These are phyloP conservation scores for Petasospora fabianii DNA, from an alignment of 1,139 yeast species.

Conservation along the genomic window DNA sequence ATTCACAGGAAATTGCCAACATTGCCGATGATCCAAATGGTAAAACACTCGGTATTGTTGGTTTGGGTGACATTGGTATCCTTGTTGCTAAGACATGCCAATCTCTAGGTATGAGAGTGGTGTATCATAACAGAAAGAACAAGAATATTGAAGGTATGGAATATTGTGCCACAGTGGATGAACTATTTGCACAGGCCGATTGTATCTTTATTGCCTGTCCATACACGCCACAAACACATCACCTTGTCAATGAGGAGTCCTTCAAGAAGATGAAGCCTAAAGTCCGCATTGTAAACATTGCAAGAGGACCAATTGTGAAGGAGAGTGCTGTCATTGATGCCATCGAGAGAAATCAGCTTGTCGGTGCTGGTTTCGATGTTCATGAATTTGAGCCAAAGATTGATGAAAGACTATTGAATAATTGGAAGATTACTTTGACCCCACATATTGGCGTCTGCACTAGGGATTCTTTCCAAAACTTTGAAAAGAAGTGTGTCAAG, in stretches of 20 bases:
- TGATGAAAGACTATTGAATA: slow-evolving; percentile 29
- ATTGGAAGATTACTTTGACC: slow-evolving; percentile 34
- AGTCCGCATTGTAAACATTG: slow-evolving; percentile 37
- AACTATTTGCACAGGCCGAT: slow-evolving; percentile 32
- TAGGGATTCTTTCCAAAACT: slow-evolving; percentile 32
- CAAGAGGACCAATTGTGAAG: slow-evolving; percentile 38
- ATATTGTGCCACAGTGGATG: slow-evolving; percentile 30
- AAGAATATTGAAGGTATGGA: slow-evolving; percentile 28
- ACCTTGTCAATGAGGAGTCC: slow-evolving; percentile 31
- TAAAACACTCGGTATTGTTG: slow-evolving; percentile 35
- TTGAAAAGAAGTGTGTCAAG: slow-evolving; percentile 34
- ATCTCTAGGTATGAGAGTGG: slow-evolving; percentile 35
- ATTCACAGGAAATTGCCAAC: slow-evolving; percentile 28
- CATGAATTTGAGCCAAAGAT: slow-evolving; percentile 39
- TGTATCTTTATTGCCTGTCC: slow-evolving; percentile 37
- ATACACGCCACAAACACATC: slow-evolving; percentile 29
- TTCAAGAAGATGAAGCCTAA: slow-evolving; percentile 34
- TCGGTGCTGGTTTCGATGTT: slow-evolving; percentile 41
- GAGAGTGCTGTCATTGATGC: slow-evolving; percentile 38
- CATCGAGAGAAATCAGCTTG: slow-evolving; percentile 35
- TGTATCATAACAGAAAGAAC: slow-evolving; percentile 32
- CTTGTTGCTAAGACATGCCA: slow-evolving; percentile 34
- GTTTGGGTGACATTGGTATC: slow-evolving; percentile 37
- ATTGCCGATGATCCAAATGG: slow-evolving; percentile 35
- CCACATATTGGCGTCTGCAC: slow-evolving; percentile 38